These are phyloP conservation scores for Nannizzia gypsea DNA, from an alignment of 2,329 filamentous ascomycete genomes.

Conservation along the genomic window DNA sequence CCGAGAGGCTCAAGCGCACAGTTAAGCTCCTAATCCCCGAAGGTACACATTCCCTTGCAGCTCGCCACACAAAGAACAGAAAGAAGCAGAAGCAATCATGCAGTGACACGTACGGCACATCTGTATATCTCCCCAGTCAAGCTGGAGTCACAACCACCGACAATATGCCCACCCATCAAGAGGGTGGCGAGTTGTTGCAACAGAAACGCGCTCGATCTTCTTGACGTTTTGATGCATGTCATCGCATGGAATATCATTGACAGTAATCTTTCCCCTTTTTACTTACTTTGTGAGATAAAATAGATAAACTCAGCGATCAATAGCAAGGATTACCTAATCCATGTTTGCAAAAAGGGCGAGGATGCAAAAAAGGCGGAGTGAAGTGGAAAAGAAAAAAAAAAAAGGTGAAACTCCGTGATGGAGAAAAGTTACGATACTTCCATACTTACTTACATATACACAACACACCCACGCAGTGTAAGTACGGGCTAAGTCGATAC, in stretches of 20 bases:
- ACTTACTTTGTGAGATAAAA: not conserved
- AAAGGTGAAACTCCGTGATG: too few relatives aligned
- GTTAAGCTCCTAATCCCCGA: not conserved
- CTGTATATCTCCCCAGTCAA: not conserved
- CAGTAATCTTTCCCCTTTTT: not conserved
- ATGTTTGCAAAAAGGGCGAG: not conserved
- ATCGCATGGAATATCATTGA: not conserved
- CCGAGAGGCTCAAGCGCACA: slow-evolving; percentile 1
- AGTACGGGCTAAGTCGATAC: too few relatives aligned
- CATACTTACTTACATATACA: too few relatives aligned
- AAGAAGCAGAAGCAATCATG: not conserved
- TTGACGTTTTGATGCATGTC: not conserved
- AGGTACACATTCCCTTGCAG: not conserved
- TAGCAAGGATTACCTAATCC: not conserved
- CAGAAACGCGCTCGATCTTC: not conserved
- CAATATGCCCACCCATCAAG: not conserved
- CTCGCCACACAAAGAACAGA: not conserved
- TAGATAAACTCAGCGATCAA: not conserved
- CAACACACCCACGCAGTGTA: not conserved
- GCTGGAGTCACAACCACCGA: not conserved
- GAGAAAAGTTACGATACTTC: not conserved
- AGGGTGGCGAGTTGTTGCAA: not conserved
- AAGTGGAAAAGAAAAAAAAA: too few relatives aligned
- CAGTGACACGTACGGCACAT: not conserved
- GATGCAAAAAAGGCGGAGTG: not conserved